Conservation (phyloP, 768 basidiomycete species). For the Solioccasus polychromus region DNA sequence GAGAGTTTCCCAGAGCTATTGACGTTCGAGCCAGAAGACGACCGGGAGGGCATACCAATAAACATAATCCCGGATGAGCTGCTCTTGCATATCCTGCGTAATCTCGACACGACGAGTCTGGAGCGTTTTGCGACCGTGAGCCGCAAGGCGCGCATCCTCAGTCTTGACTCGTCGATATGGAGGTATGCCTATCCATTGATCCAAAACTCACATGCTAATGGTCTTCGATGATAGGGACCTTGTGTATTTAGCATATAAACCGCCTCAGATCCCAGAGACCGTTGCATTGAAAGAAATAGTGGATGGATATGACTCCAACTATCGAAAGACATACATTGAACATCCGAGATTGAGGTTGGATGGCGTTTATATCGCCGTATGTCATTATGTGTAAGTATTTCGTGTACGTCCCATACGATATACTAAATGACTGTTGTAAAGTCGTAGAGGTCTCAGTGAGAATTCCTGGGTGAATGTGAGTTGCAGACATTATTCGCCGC, state of each 20-base stretch:
- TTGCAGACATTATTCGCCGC: slow-evolving; percentile 7
- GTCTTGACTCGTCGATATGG: slow-evolving; percentile 72
- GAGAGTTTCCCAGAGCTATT: slow-evolving; percentile 46
- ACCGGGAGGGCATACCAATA: slow-evolving; percentile 54
- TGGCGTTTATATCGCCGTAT: slow-evolving; percentile 89
- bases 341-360: slow-evolving; percentile 83
- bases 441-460: slow-evolving; percentile 69
- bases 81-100: slow-evolving; percentile 60
- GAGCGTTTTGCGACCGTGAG: slow-evolving; percentile 77
- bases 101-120: slow-evolving; percentile 62
- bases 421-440: slow-evolving; percentile 3
- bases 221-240: slow-evolving; percentile 45
- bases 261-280: slow-evolving; percentile 67
- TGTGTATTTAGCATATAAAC: slow-evolving; percentile 63
- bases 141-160: slow-evolving; percentile 71
- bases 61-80: slow-evolving; percentile 73
- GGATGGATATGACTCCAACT: slow-evolving; percentile 56
- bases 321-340: slow-evolving; percentile 75
- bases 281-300: slow-evolving; percentile 49
- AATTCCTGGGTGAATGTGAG: slow-evolving; percentile 85
- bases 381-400: slow-evolving; percentile 72
- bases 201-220: slow-evolving; percentile 3
- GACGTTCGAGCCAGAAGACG: slow-evolving; percentile 68
- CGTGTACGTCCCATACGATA: slow-evolving; percentile 2
- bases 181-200: slow-evolving; percentile 44